Percentiles rank a stretch among this genome's conserved stretches.
phyloP scores from a whole-genome alignment of 768 basidiomycete genomes.

The Trametes cingulata region DNA sequence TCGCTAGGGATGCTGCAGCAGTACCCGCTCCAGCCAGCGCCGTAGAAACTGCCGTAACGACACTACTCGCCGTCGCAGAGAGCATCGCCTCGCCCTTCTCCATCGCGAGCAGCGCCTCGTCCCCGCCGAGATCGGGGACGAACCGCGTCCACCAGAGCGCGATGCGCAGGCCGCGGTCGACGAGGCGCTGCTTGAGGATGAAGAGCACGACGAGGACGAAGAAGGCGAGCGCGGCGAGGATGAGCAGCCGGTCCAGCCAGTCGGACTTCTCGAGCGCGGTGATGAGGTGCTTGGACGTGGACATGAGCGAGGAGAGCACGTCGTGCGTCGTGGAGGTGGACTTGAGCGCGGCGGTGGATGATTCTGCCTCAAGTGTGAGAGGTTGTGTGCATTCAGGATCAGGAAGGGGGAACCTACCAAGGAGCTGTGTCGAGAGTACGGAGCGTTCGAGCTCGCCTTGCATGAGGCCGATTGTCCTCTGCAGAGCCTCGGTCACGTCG shows the following conservation, averaged over 20 bases:
- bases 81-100: conserved; percentile 36
- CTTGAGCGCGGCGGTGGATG: conserved; percentile 74
- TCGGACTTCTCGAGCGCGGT: conserved; percentile 88
- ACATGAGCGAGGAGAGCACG: conserved; percentile 65
- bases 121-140: conserved; percentile 52
- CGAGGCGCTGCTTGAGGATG: conserved; percentile 83
- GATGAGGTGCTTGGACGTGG: conserved; percentile 81
- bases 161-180: conserved; percentile 76
- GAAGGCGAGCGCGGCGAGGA: conserved; percentile 76
- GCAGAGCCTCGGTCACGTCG: conserved; percentile 85
- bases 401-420: conserved; percentile 51
- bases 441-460: conserved; percentile 91
- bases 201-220: conserved; percentile 85
- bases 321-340: conserved; percentile 80
- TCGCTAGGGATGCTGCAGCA: conserved; percentile 2
- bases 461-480: conserved; percentile 84
- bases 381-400: background rate
- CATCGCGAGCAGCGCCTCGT: conserved; percentile 35
- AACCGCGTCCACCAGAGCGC: conserved; percentile 90
- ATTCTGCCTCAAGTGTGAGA: conserved; percentile 46
- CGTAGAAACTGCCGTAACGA: conserved; percentile 4
- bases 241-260: conserved; percentile 87
- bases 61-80: background rate
- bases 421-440: conserved; percentile 80
- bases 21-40: conserved; percentile 6